Base-by-base conservation (phyloP, 179 eudicot species). In the Heliamphora pulchella region DNA sequence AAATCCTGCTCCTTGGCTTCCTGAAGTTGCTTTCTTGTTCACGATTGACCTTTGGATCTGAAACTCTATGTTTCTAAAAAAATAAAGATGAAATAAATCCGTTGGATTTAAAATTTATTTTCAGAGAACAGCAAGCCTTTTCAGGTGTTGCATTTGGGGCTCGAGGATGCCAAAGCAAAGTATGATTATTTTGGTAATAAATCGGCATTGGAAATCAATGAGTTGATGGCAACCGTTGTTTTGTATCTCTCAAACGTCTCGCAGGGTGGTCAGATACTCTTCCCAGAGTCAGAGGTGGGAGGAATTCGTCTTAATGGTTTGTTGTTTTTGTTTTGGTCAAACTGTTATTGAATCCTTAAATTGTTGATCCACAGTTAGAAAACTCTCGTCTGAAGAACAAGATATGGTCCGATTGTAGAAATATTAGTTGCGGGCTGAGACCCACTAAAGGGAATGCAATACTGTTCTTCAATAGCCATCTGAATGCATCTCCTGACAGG, bases 371-470 rank as follows among this genome's bases (percentile, higher is more conserved):
- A 75, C 89, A 87, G 91, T 78, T 77, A 46, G 87, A 82, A 79
- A 69, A 75, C 63, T 79, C 87, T 67, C 83, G 73, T 41, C 66
- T 71, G 68, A 87, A 83, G 86, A 82, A 71, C 81, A 85, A 79
- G 64, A 75, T 87, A 53, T 88, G 87, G 95, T 85, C 91, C 0
- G 86, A 86, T 79, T 86, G 91, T 70, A 66, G 78, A 31, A 75
- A 75, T 66, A 85, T 71, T 62, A 85, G 79, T 71, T 22, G 80
- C 54, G 66, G 75, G 71, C 81, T 90, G 70, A 90, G 83, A 85
- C 98, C 99, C 72, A 78, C 78, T 5, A 91, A 86, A 87, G 99
- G 99, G 62, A 96, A 91, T 67, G 99, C 99, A 4, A 68, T 96
- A 57, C 83, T 93, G 6, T 88, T 94, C 87, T 96, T 96, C 92